Evolutionary conservation across 169 alveolate genomes (phyloP).

Genomic region (Eimeria praecox): DNA sequence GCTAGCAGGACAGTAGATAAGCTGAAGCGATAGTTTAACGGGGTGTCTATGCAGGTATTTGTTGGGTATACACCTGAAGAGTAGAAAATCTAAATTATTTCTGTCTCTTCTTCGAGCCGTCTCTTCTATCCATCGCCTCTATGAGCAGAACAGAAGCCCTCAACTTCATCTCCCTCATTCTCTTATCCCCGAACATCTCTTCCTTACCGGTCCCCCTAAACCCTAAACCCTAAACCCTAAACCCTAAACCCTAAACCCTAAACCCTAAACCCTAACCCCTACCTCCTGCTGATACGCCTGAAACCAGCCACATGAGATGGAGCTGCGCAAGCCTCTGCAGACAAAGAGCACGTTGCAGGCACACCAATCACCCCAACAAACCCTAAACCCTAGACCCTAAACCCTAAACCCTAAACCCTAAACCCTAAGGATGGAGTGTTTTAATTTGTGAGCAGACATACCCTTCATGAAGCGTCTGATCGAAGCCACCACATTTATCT

Average conservation of each 20-base stretch:
- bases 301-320: background rate
- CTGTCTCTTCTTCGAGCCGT: background rate
- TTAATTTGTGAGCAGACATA: background rate
- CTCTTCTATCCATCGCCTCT: background rate
- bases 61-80: constrained; percentile 68
- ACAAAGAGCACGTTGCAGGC: background rate
- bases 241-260: background rate
- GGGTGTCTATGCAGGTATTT: constrained; percentile 25
- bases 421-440: background rate
- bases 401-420: constrained; percentile 39
- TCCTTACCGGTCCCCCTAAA: constrained; percentile 3
- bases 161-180: background rate
- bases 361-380: background rate
- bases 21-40: background rate
- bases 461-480: constrained; percentile 1
- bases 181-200: background rate
- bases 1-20: background rate
- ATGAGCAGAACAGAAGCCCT: background rate
- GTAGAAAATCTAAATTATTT: constrained; percentile 1
- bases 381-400: background rate
- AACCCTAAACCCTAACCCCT: too few relatives aligned
- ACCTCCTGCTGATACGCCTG: background rate
- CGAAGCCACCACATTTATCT: background rate
- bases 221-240: constrained; percentile 3
- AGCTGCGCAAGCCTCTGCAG: background rate